Conservation (phyloP, 352 stramenopile species). For the Globisporangium megalacanthum region DNA sequence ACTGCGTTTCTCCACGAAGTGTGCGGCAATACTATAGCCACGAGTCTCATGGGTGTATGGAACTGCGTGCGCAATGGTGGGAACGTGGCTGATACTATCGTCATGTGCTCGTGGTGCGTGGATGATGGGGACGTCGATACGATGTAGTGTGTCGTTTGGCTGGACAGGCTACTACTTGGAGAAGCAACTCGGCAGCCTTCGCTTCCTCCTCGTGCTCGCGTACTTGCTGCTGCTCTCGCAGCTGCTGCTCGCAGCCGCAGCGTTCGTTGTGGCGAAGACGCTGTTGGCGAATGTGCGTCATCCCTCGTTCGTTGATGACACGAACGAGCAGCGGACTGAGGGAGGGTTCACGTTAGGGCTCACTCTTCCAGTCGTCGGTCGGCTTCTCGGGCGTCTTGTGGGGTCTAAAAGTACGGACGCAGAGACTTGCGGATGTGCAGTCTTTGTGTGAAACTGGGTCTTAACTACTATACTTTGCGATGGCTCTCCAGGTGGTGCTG, state of each 20-base stretch:
- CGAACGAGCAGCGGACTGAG: not conserved
- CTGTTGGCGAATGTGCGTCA: slow-evolving; percentile 13
- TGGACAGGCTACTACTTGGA: slow-evolving; percentile 25
- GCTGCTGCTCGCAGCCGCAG: slow-evolving; percentile 10
- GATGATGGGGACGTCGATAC: too few species aligned
- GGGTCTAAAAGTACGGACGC: slow-evolving; percentile 16
- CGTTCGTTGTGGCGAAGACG: slow-evolving; percentile 15
- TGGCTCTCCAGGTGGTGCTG: slow-evolving; percentile 3
- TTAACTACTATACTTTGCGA: too few species aligned
- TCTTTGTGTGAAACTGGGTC: too few species aligned
- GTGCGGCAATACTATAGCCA: not conserved
- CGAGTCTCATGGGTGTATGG: too few species aligned
- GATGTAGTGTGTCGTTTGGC: slow-evolving; percentile 19
- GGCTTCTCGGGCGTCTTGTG: slow-evolving; percentile 23
- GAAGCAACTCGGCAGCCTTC: slow-evolving; percentile 19
- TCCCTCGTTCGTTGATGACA: not conserved
- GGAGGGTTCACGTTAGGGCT: slow-evolving; percentile 5
- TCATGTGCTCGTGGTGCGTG: not conserved
- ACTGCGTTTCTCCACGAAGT: slow-evolving; percentile 13
- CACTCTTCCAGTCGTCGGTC: slow-evolving; percentile 14
- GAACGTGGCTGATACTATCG: not conserved
- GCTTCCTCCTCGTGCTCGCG: slow-evolving; percentile 16
- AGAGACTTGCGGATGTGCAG: too few species aligned
- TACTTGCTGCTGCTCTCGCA: slow-evolving; percentile 19
- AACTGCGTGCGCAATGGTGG: too few species aligned